phyloP scores from a whole-genome alignment of 1,284 basidiomycete genomes.

The Termitomyces sp. region DNA sequence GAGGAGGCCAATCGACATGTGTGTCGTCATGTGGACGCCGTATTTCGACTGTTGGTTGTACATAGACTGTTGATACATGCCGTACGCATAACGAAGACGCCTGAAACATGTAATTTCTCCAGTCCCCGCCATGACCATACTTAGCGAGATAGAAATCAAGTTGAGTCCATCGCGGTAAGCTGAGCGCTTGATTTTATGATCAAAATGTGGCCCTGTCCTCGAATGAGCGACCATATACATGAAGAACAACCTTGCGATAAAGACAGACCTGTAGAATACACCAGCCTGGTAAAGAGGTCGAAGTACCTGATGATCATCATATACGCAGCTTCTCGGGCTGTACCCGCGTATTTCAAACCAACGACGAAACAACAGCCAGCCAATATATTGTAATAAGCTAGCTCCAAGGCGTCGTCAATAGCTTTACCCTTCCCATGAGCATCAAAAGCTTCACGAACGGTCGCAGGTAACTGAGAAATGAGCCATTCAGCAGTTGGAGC shows the following conservation, averaged over 20 bases:
- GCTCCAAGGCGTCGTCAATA: slow-evolving; percentile 73
- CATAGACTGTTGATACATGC: slow-evolving; percentile 78
- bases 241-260: background rate
- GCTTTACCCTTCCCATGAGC: slow-evolving; percentile 41
- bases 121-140: slow-evolving; percentile 94
- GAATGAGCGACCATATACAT: slow-evolving; percentile 3
- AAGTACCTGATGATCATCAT: slow-evolving; percentile 76
- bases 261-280: slow-evolving; percentile 56
- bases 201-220: slow-evolving; percentile 66
- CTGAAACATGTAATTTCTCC: slow-evolving; percentile 90
- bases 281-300: slow-evolving; percentile 69
- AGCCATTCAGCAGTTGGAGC: slow-evolving; percentile 77
- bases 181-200: slow-evolving; percentile 80
- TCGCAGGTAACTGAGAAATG: slow-evolving; percentile 63
- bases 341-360: slow-evolving; percentile 91
- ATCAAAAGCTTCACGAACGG: slow-evolving; percentile 60
- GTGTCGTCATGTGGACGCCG: slow-evolving; percentile 86
- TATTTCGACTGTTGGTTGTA: slow-evolving; percentile 80
- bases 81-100: slow-evolving; percentile 86
- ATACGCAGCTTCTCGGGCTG: slow-evolving; percentile 84
- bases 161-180: slow-evolving; percentile 88
- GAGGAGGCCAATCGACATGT: slow-evolving; percentile 88
- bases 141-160: slow-evolving; percentile 79
- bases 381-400: slow-evolving; percentile 86
- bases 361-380: slow-evolving; percentile 90